A percentile compares a stretch with the other conserved stretches of the same genome.
Evolutionary conservation across 192 early-diverging fungal genomes (phyloP).

Genomic region (Helicostylum pulchrum): DNA sequence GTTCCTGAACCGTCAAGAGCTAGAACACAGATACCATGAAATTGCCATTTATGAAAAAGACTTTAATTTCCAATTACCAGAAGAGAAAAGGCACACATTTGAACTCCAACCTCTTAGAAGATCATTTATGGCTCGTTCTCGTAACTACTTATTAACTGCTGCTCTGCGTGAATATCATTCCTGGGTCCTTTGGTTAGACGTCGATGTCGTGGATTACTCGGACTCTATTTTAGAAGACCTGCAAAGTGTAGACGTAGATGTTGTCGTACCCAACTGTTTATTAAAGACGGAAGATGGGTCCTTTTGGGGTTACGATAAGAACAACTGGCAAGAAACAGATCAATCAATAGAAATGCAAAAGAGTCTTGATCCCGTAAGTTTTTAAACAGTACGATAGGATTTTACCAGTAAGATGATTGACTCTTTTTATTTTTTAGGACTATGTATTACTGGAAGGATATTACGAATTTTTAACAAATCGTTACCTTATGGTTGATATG

Average conservation of each 20-base stretch:
- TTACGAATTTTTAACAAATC: slow-evolving; percentile 33
- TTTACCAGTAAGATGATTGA: no score
- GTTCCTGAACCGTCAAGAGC: slow-evolving; percentile 9
- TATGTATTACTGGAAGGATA: slow-evolving; percentile 36
- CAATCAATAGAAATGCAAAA: slow-evolving; percentile 44
- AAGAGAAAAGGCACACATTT: slow-evolving; percentile 49
- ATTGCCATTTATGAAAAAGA: slow-evolving; percentile 57
- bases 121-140: slow-evolving; percentile 53
- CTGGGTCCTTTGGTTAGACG: slow-evolving; percentile 63
- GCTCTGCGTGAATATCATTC: slow-evolving; percentile 47
- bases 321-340: slow-evolving; percentile 57
- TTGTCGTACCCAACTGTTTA: slow-evolving; percentile 58
- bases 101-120: slow-evolving; percentile 53
- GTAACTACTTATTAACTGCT: slow-evolving; percentile 54
- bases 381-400: no score
- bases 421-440: slow-evolving; percentile 15
- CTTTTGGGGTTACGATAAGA: slow-evolving; percentile 53
- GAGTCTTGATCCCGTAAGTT: slow-evolving; percentile 25
- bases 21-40: slow-evolving; percentile 41
- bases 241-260: slow-evolving; percentile 52
- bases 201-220: slow-evolving; percentile 55
- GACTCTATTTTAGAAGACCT: slow-evolving; percentile 51
- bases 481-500: slow-evolving; percentile 35
- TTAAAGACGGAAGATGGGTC: slow-evolving; percentile 24
- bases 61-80: slow-evolving; percentile 50